Conservation (phyloP, 2,329 filamentous ascomycete genomes). For the Colletotrichum cereale region DNA sequence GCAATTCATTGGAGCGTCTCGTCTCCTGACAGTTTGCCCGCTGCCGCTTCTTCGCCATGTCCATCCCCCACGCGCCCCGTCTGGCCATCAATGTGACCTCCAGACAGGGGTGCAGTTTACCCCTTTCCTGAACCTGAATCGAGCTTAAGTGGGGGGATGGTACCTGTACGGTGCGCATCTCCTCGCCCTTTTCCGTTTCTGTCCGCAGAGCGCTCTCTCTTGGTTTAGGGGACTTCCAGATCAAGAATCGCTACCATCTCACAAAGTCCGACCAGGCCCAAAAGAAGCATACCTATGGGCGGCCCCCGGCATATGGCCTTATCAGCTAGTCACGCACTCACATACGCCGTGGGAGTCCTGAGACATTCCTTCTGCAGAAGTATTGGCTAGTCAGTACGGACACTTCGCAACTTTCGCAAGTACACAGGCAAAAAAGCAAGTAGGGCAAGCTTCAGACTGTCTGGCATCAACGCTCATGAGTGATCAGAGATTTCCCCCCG, state of each 20-base stretch:
- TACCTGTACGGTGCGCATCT: not conserved
- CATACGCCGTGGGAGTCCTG: not conserved
- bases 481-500: not conserved
- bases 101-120: not conserved
- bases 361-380: not conserved
- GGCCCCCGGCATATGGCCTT: not conserved
- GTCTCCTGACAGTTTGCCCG: not conserved
- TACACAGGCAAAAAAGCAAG: too few relatives aligned
- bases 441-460: not conserved
- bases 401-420: not conserved
- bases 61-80: not conserved
- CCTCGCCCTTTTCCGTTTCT: not conserved
- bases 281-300: not conserved
- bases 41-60: not conserved
- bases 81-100: not conserved
- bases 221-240: not conserved
- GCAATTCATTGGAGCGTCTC: not conserved
- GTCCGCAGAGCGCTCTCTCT: not conserved
- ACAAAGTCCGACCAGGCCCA: not conserved
- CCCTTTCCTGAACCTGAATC: slow-evolving; percentile 2
- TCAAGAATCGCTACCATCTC: not conserved
- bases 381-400: not conserved
- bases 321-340: not conserved
- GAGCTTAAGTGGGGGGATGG: not conserved
- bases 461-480: not conserved